Evolutionary conservation across 2,329 filamentous ascomycete species (phyloP), one percentile per base, ranked within the genome.

Genomic region (Claviceps purpurea): DNA sequence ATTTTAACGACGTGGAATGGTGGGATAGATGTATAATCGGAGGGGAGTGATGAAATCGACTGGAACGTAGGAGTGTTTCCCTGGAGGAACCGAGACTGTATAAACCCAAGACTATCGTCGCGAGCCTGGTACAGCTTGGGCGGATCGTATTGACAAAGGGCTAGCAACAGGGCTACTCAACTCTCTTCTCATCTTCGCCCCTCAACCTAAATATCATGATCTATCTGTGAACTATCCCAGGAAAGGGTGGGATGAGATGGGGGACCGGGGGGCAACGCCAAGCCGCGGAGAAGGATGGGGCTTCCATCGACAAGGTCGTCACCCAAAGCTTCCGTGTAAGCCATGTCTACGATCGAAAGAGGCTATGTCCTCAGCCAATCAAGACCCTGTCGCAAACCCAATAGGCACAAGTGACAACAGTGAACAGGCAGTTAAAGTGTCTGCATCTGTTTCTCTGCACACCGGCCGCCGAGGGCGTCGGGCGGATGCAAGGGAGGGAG

Each of bases 1-100:
- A 70, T 71, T 55, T 70, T 64, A 62, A 64, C 61, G 63, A 57
- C 61, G 67, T 68, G 68, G 67, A 69, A 68, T 69, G 65, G 65
- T 64, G 64, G 65, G 64, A 68, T 69, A 69, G 59, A 68, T 68
- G 67, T 69, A 69, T 63, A 62, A 61, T 63, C 59, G 56, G 60
- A 60, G 57, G 55, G 60, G 64, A 64, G 60, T 61, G 59, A 64
- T 57, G 60, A 56, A 55, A 53, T 57, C 54, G 60, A 68, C 67
- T 70, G 68, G 68, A 68, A 70, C 65, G 68, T 57, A 63, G 59
- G 56, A 45, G 43, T 43, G 54, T 57, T 55, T 57, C 57, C 24
- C 5, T 24, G 24, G 24, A 24, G 24, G 6, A 24, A 24, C 53
- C 57, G 60, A 59, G 60, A 59, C 56, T 63, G 62, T 66, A 67